phyloP scores from a whole-genome alignment of 2,329 filamentous ascomycete genomes.

The Sodiomyces alkalinus region DNA sequence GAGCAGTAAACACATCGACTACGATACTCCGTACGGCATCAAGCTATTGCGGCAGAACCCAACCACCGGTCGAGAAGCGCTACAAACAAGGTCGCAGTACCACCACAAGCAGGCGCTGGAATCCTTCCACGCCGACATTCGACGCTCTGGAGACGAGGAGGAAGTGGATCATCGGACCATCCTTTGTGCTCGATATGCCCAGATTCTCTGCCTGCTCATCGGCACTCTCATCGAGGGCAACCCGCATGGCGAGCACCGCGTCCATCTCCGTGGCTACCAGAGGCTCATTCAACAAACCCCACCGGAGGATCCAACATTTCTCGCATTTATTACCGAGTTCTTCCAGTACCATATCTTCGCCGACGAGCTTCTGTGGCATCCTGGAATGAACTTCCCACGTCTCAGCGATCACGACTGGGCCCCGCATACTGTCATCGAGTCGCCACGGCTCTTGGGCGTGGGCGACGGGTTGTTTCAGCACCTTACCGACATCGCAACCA shows the following conservation, averaged over 20 bases:
- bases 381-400: slow-evolving; percentile 19
- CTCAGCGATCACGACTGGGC: slow-evolving; percentile 29
- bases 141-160: slow-evolving; percentile 22
- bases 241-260: slow-evolving; percentile 54
- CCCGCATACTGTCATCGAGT: slow-evolving; percentile 24
- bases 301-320: slow-evolving; percentile 50
- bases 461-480: slow-evolving; percentile 69
- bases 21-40: slow-evolving; percentile 37
- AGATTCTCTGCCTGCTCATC: slow-evolving; percentile 47
- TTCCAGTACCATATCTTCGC: slow-evolving; percentile 69
- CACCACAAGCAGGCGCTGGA: slow-evolving; percentile 41
- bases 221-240: slow-evolving; percentile 42
- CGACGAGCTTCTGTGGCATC: slow-evolving; percentile 43
- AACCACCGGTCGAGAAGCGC: slow-evolving; percentile 26
- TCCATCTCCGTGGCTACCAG: slow-evolving; percentile 64
- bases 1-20: slow-evolving; percentile 61
- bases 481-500: slow-evolving; percentile 62
- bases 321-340: slow-evolving; percentile 53
- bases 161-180: slow-evolving; percentile 28
- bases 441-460: slow-evolving; percentile 56
- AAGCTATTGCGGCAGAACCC: slow-evolving; percentile 36
- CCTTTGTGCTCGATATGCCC: slow-evolving; percentile 41
- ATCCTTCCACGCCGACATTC: slow-evolving; percentile 32
- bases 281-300: slow-evolving; percentile 49
- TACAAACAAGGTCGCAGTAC: slow-evolving; percentile 35